Evolutionary conservation across 1,284 basidiomycete genomes (phyloP).

Genomic region (Cutaneotrichosporon sp.): DNA sequence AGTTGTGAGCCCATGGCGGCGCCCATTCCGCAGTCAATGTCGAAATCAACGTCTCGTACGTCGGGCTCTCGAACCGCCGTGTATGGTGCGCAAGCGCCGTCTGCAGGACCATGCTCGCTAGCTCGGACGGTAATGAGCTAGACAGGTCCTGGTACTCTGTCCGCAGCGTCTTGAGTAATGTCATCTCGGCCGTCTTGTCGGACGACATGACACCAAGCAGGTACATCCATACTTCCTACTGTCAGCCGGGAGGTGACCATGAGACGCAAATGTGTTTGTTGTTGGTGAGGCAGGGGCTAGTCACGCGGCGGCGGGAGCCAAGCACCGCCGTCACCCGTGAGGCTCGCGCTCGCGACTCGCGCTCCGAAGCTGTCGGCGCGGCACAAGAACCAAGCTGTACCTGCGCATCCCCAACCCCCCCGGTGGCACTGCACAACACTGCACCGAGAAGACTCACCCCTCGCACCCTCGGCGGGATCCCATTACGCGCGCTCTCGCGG

Average conservation of each 20-base stretch:
- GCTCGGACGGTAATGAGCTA: constrained; percentile 26
- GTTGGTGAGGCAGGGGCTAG: too few relatives aligned
- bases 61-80: constrained; percentile 41
- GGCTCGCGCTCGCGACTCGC: too few relatives aligned
- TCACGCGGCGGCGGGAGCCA: too few relatives aligned
- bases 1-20: not conserved
- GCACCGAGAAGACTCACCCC: too few relatives aligned
- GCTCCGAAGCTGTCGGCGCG: too few relatives aligned
- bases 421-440: too few relatives aligned
- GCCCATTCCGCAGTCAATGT: constrained; percentile 35
- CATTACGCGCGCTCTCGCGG: constrained; percentile 43
- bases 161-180: constrained; percentile 32
- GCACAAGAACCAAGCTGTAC: too few relatives aligned
- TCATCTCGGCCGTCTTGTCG: constrained; percentile 45
- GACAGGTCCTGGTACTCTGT: constrained; percentile 31
- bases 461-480: constrained; percentile 37
- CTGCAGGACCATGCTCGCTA: constrained; percentile 31
- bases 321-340: too few relatives aligned
- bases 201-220: constrained; percentile 41
- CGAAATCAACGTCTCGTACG: constrained; percentile 43
- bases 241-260: too few relatives aligned
- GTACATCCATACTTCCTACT: constrained; percentile 48
- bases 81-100: constrained; percentile 42
- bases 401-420: too few relatives aligned
- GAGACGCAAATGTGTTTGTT: too few relatives aligned